Evolutionary conservation across 1,284 basidiomycete genomes (phyloP), one percentile per base, ranked within the genome.

Genomic region (Malassezia dermatis): DNA sequence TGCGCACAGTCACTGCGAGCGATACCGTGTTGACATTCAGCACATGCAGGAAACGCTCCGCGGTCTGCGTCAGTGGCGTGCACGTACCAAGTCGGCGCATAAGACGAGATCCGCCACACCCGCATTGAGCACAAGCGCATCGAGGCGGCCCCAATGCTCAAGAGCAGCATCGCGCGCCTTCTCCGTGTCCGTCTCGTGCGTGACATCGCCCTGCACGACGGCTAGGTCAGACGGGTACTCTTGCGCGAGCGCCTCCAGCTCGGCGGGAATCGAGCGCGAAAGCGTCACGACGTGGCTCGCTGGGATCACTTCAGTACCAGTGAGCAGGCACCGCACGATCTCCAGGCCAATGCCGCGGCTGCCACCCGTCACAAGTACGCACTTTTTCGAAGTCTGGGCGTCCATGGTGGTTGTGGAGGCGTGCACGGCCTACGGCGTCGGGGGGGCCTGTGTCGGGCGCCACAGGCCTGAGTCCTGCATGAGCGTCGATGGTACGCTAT

Each of bases 21-120:
- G 86, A 86, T 75, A 88, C 87, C 72, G 89, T 84, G 73, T 90
- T 90, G 76, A 88, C 77, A 63, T 89, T 85, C 49, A 79, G 75
- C 85, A 86, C 66, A 82, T 74, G 24, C 1, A 62, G 52, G 32
- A 73, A 66, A 0, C 6, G 79, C 10, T 75, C 65, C 78, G 84
- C 84, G 82, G 86, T n/a, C 71, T 75, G 47, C 78, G 78, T 26
- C 11, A 37, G 42, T 8, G 8, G 11, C 13, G 19, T 7, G 24
- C 13, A 57, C 45, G 13, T 55, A 42, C 3, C 48, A 52, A 10
- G 57, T 45, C 19, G 35, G 41, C 48, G 39, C 58, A 50, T 54
- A 60, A 39, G 78, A 80, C 21, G n/a, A 35, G 34, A 15, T 48
- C 46, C 32, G 89, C 74, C 0, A 81, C 80, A 10, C 81, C 89